Conservation (phyloP, 345 rosid species). For the Garcia nutans region DNA sequence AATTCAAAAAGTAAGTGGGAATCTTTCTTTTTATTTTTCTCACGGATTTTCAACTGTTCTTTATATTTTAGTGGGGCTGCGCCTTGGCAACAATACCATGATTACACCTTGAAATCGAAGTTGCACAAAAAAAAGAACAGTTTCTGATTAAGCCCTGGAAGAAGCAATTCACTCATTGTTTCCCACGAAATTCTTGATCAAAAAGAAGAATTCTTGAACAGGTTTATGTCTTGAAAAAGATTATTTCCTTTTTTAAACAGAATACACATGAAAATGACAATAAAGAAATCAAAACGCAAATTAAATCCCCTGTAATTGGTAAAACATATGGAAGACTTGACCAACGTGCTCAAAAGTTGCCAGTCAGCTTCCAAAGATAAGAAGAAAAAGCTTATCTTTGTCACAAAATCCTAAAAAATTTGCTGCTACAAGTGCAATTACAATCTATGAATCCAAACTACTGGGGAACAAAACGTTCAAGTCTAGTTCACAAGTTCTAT, state of each 20-base stretch:
- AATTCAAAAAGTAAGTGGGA: neutral
- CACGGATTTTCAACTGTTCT: neutral
- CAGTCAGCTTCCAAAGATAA: neutral
- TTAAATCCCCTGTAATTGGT: neutral
- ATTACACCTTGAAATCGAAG: conserved; percentile 5
- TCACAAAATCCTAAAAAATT: no score
- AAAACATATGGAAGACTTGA: neutral
- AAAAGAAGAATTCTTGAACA: neutral
- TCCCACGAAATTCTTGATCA: neutral
- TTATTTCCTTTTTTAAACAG: neutral
- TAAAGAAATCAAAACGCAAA: no score
- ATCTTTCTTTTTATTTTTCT: no score
- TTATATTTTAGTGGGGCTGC: neutral
- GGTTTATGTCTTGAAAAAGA: neutral
- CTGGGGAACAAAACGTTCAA: neutral
- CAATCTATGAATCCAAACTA: neutral
- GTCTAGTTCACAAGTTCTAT: neutral
- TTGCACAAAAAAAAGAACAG: neutral
- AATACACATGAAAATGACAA: no score
- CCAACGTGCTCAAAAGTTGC: neutral
- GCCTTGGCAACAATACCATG: neutral
- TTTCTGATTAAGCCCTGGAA: neutral
- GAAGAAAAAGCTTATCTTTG: neutral
- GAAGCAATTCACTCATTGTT: neutral
- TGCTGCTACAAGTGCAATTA: neutral